Percentiles rank a stretch among this genome's conserved stretches.
Evolutionary conservation across 768 basidiomycete genomes (phyloP).

Genomic region (Punctularia strigosozonata): DNA sequence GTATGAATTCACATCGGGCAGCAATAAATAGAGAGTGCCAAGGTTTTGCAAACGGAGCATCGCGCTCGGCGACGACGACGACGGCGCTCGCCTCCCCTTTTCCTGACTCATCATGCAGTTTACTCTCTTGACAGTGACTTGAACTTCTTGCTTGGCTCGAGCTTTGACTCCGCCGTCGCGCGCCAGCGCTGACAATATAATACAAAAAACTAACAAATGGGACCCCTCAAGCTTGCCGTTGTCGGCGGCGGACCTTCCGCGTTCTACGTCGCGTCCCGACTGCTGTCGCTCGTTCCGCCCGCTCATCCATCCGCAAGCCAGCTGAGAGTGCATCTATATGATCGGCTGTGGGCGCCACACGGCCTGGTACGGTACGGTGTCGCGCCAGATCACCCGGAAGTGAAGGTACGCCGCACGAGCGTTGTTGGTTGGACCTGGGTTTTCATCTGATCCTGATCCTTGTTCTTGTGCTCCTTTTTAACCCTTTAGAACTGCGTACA

Average conservation of each 20-base stretch:
- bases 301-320: slow-evolving; percentile 20
- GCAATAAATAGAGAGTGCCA: too few species aligned
- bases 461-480: neutral
- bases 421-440: neutral
- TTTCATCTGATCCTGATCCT: neutral
- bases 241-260: slow-evolving; percentile 95
- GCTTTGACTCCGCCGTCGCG: too few species aligned
- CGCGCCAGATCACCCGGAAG: slow-evolving; percentile 96
- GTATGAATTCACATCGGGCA: too few species aligned
- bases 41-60: too few species aligned
- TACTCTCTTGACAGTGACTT: too few species aligned
- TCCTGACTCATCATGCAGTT: too few species aligned
- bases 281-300: slow-evolving; percentile 54
- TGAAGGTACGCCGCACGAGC: slow-evolving; percentile 50
- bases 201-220: slow-evolving; percentile 5
- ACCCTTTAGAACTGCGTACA: slow-evolving; percentile 81
- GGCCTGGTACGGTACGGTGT: slow-evolving; percentile 94
- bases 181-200: neutral
- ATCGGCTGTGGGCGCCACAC: slow-evolving; percentile 88
- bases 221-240: slow-evolving; percentile 66
- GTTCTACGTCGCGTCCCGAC: slow-evolving; percentile 83
- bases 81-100: too few species aligned
- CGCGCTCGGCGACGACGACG: too few species aligned
- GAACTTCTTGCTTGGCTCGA: too few species aligned
- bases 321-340: slow-evolving; percentile 74